Conservation (phyloP, 1,284 basidiomycete genomes). For the Spongispora temasekensis region DNA sequence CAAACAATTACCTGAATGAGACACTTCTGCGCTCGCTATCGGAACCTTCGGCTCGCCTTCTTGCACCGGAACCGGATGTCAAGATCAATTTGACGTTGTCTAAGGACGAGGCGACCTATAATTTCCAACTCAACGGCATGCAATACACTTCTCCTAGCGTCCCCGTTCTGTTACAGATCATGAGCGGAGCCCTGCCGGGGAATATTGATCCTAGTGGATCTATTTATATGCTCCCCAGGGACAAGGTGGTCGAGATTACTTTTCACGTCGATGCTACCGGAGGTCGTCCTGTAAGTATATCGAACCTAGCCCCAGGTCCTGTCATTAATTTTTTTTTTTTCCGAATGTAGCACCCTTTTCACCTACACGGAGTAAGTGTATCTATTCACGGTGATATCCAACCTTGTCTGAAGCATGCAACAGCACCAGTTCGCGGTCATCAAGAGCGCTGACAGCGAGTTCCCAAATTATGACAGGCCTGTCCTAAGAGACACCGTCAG, state of each 20-base stretch:
- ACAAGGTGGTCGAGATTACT: conserved; percentile 39
- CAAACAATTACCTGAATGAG: conserved; percentile 28
- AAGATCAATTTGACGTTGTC: conserved; percentile 26
- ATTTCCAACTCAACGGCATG: conserved; percentile 31
- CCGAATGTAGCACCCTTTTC: conserved; percentile 30
- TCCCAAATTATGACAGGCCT: conserved; percentile 27
- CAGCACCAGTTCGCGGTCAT: conserved; percentile 25
- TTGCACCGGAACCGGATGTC: conserved; percentile 22
- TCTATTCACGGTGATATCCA: neutral
- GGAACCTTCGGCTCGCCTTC: conserved; percentile 20
- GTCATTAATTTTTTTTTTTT: neutral
- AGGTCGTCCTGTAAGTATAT: conserved; percentile 13
- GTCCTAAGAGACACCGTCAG: conserved; percentile 24
- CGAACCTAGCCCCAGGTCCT: no score
- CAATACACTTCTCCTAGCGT: conserved; percentile 39
- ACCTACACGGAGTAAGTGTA: conserved; percentile 32
- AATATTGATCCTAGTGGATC: conserved; percentile 41
- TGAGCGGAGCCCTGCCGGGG: conserved; percentile 39
- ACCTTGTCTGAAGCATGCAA: neutral
- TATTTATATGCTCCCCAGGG: conserved; percentile 39
- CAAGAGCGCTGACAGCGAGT: conserved; percentile 17
- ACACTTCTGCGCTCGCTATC: conserved; percentile 30
- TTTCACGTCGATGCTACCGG: conserved; percentile 9
- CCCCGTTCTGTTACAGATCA: conserved; percentile 49
- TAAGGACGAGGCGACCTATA: conserved; percentile 15